These are phyloP conservation scores for Emydomyces testavorans DNA, from an alignment of 2,329 filamentous ascomycete species.

Conservation along the genomic window DNA sequence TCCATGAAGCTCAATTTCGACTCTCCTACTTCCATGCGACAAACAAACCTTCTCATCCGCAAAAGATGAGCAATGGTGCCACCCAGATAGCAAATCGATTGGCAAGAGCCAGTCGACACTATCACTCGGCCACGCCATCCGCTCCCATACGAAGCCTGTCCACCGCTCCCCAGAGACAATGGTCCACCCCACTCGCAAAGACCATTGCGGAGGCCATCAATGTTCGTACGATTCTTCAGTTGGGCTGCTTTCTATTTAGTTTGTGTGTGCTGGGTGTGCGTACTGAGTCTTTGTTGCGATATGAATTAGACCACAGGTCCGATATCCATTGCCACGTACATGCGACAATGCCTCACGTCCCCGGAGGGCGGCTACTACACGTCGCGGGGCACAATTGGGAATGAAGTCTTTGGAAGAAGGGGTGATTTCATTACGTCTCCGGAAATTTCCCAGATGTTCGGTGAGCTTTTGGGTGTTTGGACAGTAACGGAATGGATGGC, in stretches of 20 bases:
- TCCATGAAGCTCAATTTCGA: background rate
- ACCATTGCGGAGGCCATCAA: slow-evolving; percentile 76
- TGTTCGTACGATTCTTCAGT: slow-evolving; percentile 39
- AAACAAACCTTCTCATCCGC: slow-evolving; percentile 7
- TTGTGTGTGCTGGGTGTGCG: background rate
- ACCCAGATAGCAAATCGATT: slow-evolving; percentile 15
- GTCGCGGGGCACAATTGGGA: slow-evolving; percentile 47
- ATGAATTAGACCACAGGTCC: slow-evolving; percentile 63
- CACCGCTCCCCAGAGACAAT: slow-evolving; percentile 44
- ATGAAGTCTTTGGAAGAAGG: slow-evolving; percentile 82
- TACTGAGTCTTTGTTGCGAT: slow-evolving; percentile 7
- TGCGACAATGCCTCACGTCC: slow-evolving; percentile 95
- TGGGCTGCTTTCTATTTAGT: background rate
- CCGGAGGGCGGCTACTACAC: slow-evolving; percentile 92
- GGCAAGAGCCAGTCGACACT: slow-evolving; percentile 14
- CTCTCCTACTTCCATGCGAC: slow-evolving; percentile 2
- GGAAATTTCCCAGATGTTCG: slow-evolving; percentile 95
- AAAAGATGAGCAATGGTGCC: slow-evolving; percentile 19
- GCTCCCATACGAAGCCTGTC: slow-evolving; percentile 25
- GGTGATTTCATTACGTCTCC: slow-evolving; percentile 96
- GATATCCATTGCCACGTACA: slow-evolving; percentile 82
- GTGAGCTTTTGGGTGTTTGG: slow-evolving; percentile 89
- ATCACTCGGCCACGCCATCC: slow-evolving; percentile 15
- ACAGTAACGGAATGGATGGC: slow-evolving; percentile 93
- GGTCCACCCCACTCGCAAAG: slow-evolving; percentile 88